Evolutionary conservation across 495 filamentous ascomycete species (phyloP).

Genomic region (Platismatia glauca): DNA sequence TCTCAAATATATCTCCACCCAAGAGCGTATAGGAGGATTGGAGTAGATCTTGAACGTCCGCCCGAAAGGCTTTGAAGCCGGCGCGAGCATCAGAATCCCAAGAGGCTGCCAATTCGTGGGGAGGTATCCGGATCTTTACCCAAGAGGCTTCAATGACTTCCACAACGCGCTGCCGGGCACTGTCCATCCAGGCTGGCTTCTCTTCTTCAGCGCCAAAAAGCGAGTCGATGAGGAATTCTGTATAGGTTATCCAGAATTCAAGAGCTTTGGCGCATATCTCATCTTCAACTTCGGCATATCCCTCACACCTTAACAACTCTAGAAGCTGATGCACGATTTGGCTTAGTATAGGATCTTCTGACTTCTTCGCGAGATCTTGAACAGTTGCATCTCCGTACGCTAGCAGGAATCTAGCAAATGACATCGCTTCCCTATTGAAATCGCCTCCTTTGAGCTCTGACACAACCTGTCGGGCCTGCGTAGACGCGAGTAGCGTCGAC

Average conservation of each 20-base stretch:
- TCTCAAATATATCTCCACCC: constrained; percentile 56
- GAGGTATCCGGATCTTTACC: constrained; percentile 54
- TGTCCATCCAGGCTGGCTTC: constrained; percentile 31
- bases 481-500: constrained; percentile 46
- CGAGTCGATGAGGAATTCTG: constrained; percentile 45
- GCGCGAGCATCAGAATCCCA: constrained; percentile 67
- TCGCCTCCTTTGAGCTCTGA: constrained; percentile 48
- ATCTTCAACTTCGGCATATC: constrained; percentile 70
- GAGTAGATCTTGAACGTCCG: constrained; percentile 73
- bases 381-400: constrained; percentile 57
- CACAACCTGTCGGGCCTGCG: constrained; percentile 41
- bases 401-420: constrained; percentile 60
- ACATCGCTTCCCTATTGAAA: constrained; percentile 53
- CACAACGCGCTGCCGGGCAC: constrained; percentile 35
- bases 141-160: constrained; percentile 51
- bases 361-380: constrained; percentile 37
- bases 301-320: constrained; percentile 58
- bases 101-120: constrained; percentile 30
- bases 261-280: constrained; percentile 64
- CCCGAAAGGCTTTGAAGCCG: constrained; percentile 68
- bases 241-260: constrained; percentile 75
- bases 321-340: constrained; percentile 35
- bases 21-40: constrained; percentile 65
- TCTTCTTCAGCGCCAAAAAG: constrained; percentile 28
- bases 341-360: constrained; percentile 15